Base-by-base conservation (phyloP, 805 yeast genomes). In the Saturnispora halmiae region DNA sequence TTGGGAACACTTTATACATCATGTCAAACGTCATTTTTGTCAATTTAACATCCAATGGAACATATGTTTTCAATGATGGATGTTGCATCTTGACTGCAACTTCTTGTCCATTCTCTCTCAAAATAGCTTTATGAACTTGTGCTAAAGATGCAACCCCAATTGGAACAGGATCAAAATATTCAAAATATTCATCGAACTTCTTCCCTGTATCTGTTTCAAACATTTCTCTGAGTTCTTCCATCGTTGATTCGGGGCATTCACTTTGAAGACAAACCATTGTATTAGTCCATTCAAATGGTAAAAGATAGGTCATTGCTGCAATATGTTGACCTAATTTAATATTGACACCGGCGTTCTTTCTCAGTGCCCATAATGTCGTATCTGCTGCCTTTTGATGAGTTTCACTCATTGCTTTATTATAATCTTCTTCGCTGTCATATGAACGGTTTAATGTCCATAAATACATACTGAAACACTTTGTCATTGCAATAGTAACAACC, bases 41-140 rank as follows among this genome's bases (percentile, higher is more conserved):
- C 56, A 92, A 61, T 52, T 73, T 65, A 2, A 92, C 77, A 61
- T 92, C 99, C 19, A 92, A 60, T 0, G 98, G 98, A 8, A 92
- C 94, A 63, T 83, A 92, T 51, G 82, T 83, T 35, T 76, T 72
- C 40, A 92, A 65, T 2, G 85, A 72, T 0, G 98, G 98, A 58
- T 88, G 97, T 59, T 92, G 98, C 31, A 90, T 73, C 55, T 92
- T 92, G 18, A 92, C 95, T 1, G 98, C 98, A 3, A 90, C 97
- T 52, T 69, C 74, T 31, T 51, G 43, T 2, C 82, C 84, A 1
- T 69, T 70, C 3, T 56, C 62, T 42, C 64, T 70, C 40, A 88
- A 56, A 2, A 59, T 70, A 0, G 94, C 99, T 19, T 67, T 63
- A 61, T 92, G 97, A 4, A 92, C 99, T 55, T 92, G 99, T 0